These are phyloP conservation scores for Nephelium lappaceum DNA, from an alignment of 345 rosid genomes.

Conservation along the genomic window DNA sequence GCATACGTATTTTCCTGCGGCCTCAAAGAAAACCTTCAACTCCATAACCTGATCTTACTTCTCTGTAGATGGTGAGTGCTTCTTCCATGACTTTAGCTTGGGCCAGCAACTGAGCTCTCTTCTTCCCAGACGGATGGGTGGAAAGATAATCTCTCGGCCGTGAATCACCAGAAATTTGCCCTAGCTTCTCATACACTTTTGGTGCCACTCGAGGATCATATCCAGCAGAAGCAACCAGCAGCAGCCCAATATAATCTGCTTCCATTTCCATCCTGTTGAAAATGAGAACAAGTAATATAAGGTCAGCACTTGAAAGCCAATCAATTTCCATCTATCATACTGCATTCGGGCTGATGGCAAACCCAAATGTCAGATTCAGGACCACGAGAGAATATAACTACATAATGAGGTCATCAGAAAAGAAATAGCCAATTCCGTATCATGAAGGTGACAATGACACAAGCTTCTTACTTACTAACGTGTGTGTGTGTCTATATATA, in stretches of 20 bases:
- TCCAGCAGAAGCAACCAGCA: constrained; percentile 84
- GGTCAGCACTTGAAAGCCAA: constrained; percentile 7
- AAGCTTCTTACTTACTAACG: neutral
- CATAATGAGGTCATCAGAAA: too few species aligned
- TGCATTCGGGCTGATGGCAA: neutral
- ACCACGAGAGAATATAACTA: too few species aligned
- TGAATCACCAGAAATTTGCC: constrained; percentile 56
- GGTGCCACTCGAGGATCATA: constrained; percentile 92
- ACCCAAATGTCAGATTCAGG: neutral
- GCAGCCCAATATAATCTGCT: constrained; percentile 86
- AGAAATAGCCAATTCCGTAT: neutral
- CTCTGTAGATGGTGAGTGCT: constrained; percentile 74
- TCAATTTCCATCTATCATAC: neutral
- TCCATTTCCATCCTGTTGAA: constrained; percentile 90
- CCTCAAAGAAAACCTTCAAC: constrained; percentile 78
- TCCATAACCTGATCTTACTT: constrained; percentile 59
- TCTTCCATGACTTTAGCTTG: constrained; percentile 91
- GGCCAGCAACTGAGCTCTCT: constrained; percentile 72
- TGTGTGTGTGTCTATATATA: too few species aligned
- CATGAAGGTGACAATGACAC: neutral
- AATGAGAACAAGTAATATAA: neutral
- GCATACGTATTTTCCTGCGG: neutral
- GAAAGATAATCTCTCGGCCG: constrained; percentile 66
- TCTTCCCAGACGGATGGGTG: constrained; percentile 95
- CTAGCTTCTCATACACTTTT: constrained; percentile 75